Conservation (phyloP, 306 rosid species). For the Vigna radiata region DNA sequence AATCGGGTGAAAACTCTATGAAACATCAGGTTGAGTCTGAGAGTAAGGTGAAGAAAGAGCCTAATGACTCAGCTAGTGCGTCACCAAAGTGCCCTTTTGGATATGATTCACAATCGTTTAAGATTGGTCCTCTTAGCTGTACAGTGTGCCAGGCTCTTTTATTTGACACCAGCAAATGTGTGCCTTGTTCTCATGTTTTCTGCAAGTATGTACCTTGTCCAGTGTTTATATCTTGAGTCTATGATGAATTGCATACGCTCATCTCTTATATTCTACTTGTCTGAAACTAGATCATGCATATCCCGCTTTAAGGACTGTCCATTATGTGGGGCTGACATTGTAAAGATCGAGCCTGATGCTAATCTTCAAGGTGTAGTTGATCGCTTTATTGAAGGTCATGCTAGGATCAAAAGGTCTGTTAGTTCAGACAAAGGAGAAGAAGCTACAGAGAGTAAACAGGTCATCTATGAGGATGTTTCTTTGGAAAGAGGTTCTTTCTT, state of each 20-base stretch:
- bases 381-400: slow-evolving; percentile 98
- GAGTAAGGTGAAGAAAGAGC: slow-evolving; percentile 55
- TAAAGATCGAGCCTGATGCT: slow-evolving; percentile 77
- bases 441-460: slow-evolving; percentile 61
- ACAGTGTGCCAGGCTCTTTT: slow-evolving; percentile 69
- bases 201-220: slow-evolving; percentile 68
- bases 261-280: slow-evolving; percentile 25
- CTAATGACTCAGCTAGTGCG: slow-evolving; percentile 38
- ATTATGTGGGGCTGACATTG: slow-evolving; percentile 88
- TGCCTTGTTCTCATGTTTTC: slow-evolving; percentile 79
- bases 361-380: slow-evolving; percentile 81
- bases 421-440: slow-evolving; percentile 61
- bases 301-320: slow-evolving; percentile 90
- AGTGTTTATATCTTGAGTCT: slow-evolving; percentile 21
- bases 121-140: slow-evolving; percentile 97
- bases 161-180: slow-evolving; percentile 68
- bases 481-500: slow-evolving; percentile 97
- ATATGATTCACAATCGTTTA: slow-evolving; percentile 79
- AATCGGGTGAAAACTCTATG: slow-evolving; percentile 46
- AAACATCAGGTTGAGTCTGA: slow-evolving; percentile 57
- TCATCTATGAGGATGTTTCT: slow-evolving; percentile 90
- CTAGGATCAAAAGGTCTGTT: slow-evolving; percentile 83
- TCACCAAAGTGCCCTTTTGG: slow-evolving; percentile 88
- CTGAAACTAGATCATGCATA: slow-evolving; percentile 71
- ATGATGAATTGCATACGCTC: slow-evolving; percentile 9